Conservation (phyloP, 768 basidiomycete species). For the Suillus decipiens region DNA sequence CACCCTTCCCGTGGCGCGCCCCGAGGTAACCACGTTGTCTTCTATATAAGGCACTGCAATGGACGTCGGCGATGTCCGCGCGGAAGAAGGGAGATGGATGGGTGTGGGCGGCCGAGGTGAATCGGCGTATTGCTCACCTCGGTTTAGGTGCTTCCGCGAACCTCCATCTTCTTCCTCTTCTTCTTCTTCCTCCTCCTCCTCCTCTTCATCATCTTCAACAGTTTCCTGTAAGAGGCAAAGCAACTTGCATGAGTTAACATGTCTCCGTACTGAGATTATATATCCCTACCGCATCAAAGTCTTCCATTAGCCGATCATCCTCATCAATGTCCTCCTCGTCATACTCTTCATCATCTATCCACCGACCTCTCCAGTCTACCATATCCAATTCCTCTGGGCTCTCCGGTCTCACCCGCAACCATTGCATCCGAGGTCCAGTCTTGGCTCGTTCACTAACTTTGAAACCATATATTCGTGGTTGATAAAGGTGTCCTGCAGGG, state of each 20-base stretch:
- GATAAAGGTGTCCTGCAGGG: conserved; percentile 84
- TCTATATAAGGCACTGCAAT: conserved; percentile 51
- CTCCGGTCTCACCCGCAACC: conserved; percentile 88
- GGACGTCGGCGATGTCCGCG: conserved; percentile 53
- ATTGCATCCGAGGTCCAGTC: conserved; percentile 95
- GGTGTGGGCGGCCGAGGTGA: conserved; percentile 42
- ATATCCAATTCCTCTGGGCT: conserved; percentile 76
- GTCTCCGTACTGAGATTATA: neutral
- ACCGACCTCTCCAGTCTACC: conserved; percentile 90
- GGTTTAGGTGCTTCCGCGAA: conserved; percentile 30
- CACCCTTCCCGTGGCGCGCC: conserved; percentile 43
- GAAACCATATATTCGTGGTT: conserved; percentile 95
- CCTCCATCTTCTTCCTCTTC: conserved; percentile 34
- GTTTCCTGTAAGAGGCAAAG: conserved; percentile 43
- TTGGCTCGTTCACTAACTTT: conserved; percentile 94
- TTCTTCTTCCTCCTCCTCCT: conserved; percentile 59
- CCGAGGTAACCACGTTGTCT: conserved; percentile 26
- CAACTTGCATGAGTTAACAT: conserved; percentile 15
- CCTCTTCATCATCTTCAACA: conserved; percentile 51
- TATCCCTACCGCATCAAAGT: conserved; percentile 73
- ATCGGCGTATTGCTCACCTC: conserved; percentile 39
- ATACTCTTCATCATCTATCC: conserved; percentile 79
- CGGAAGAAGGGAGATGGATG: conserved; percentile 43
- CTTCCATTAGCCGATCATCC: conserved; percentile 78
- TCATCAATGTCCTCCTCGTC: conserved; percentile 58